phyloP scores from a whole-genome alignment of 2,329 filamentous ascomycete genomes.

The Penicillium sp. region DNA sequence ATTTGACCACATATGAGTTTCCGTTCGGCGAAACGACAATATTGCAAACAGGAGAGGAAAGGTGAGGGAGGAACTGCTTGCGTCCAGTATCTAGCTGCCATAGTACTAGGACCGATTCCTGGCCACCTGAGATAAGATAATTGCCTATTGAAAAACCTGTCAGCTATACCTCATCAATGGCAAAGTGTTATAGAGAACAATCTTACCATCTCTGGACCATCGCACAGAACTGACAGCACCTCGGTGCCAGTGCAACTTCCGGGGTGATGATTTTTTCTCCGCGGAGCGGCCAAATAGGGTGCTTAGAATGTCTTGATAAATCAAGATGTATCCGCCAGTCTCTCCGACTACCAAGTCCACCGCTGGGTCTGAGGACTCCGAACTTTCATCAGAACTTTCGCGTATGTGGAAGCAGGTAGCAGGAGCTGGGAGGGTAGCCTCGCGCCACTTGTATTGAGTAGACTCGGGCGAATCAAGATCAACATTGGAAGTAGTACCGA shows the following conservation, averaged over 20 bases:
- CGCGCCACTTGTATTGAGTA: conserved; percentile 59
- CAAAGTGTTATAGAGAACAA: conserved; percentile 3
- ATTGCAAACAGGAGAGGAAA: conserved; percentile 83
- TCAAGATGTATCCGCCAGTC: conserved; percentile 74
- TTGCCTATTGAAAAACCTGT: conserved; percentile 66
- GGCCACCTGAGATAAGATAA: conserved; percentile 91
- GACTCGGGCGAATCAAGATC: conserved; percentile 45
- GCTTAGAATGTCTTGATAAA: conserved; percentile 77
- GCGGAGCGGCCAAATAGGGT: conserved; percentile 27
- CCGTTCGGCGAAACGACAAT: conserved; percentile 81
- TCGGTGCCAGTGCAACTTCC: conserved; percentile 89
- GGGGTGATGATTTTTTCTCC: conserved; percentile 54
- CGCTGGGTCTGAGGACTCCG: conserved; percentile 26
- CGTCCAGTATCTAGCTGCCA: conserved; percentile 92
- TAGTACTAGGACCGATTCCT: conserved; percentile 84
- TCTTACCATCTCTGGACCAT: conserved; percentile 88
- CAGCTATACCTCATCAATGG: conserved; percentile 14
- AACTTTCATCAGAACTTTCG: conserved; percentile 41
- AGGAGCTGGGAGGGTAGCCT: conserved; percentile 63
- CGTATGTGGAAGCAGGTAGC: conserved; percentile 72
- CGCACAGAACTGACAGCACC: conserved; percentile 81
- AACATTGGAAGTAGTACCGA: conserved; percentile 60
- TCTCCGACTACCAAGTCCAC: conserved; percentile 82
- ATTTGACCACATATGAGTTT: conserved; percentile 79
- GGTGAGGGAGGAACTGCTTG: conserved; percentile 84